Base-by-base conservation (phyloP, 2,329 filamentous ascomycete genomes). In the Trichoderma breve region DNA sequence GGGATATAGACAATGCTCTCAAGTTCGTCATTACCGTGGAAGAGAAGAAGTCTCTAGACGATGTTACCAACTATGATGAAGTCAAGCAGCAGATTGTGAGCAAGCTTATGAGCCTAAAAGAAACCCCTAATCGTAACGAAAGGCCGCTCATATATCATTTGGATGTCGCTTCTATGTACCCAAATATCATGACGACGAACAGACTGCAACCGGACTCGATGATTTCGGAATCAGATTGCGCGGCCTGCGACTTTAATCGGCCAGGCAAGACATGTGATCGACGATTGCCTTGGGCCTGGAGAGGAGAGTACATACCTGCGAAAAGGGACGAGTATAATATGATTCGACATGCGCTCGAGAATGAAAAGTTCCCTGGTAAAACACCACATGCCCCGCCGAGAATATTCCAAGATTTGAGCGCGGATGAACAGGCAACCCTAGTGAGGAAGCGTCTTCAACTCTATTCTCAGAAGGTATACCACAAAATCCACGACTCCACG, bases 171-270 rank as follows among this genome's bases (percentile, higher is more conserved):
- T 98, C 96, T 73, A 99, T 99, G 96, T 99, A 99, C 80, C 96
- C 96, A 11, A 99, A 99, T 82, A 99, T 99, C 81, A 99, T 99
- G 97, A 99, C 97, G 2, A 99, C 96, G 1, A 99, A 99, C 81
- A 92, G 96, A 80, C 83, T 99, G 61, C 96, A 99, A 77, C 96
- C 96, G 0, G 96, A 99, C 81, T 98, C 96, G n/a, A 97, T 99
- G 94, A 97, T 99, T 69, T 86, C 95, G 62, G 97, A 99, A 80
- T 93, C 95, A 0, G 94, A 97, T 77, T 99, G 97, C 78, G 96
- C 96, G 3, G 95, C 96, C 12, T 99, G 97, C 81, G 97, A 99
- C 80, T 99, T 99, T 86, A 99, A 99, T 76, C 87, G 96, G 58
- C 96, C 96, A 0, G 96, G 96, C 36, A 99, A 99, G 83, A 98